Conservation (phyloP, 106 monocot species). For the Dendrobium catenatum region DNA sequence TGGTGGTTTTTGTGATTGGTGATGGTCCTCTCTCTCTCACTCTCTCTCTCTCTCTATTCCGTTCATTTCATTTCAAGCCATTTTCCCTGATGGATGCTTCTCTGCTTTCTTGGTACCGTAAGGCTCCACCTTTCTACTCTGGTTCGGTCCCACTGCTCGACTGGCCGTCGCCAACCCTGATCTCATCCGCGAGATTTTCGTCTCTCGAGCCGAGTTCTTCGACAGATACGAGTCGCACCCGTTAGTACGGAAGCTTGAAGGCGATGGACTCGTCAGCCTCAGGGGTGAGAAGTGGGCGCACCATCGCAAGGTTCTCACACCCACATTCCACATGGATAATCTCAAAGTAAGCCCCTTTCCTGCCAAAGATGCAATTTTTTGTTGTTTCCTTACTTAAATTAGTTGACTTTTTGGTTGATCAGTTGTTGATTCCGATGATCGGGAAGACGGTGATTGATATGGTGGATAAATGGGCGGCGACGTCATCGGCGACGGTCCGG, state of each 20-base stretch:
- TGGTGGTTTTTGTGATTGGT: not conserved
- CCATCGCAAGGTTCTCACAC: conserved; percentile 68
- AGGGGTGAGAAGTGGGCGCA: conserved; percentile 77
- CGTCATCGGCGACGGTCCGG: conserved; percentile 34
- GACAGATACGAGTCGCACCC: conserved; percentile 92
- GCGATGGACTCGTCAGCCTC: conserved; percentile 80
- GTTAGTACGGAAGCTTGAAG: conserved; percentile 77
- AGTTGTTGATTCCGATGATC: conserved; percentile 61
- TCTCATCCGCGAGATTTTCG: conserved; percentile 73
- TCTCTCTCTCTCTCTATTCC: too few relatives aligned
- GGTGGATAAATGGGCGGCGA: conserved; percentile 39
- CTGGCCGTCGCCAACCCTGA: conserved; percentile 75
- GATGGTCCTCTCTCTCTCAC: not conserved
- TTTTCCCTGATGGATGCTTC: not conserved
- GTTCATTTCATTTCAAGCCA: not conserved
- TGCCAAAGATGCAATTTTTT: not conserved
- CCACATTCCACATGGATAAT: conserved; percentile 84
- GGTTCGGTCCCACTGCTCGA: conserved; percentile 82
- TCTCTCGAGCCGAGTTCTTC: conserved; percentile 60
- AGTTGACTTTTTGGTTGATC: not conserved
- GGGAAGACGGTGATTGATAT: conserved; percentile 59
- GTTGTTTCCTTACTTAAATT: not conserved
- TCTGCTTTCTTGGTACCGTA: conserved; percentile 13
- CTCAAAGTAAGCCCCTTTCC: conserved; percentile 40
- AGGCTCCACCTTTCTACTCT: conserved; percentile 83